Evolutionary conservation across 176 grass and related monocot species (phyloP).

Genomic region (Eleusine indica): DNA sequence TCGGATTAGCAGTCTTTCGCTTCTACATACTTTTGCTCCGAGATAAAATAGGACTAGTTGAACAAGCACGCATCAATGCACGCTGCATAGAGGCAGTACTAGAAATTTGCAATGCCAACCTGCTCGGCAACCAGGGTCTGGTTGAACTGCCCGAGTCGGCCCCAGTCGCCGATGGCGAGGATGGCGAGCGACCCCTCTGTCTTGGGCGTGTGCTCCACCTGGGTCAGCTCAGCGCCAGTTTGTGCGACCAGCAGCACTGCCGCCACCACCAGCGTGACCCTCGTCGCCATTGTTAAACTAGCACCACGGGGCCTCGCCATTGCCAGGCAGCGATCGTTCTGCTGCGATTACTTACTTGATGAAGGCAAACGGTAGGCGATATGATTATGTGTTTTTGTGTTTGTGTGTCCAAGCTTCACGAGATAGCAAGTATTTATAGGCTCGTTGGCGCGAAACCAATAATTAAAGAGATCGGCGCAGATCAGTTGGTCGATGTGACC

Average conservation of each 20-base stretch:
- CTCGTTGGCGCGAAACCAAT: not conserved
- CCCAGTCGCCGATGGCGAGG: conserved; percentile 76
- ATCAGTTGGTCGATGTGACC: not conserved
- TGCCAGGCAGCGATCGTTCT: not conserved
- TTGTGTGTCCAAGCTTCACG: not conserved
- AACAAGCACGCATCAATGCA: not conserved
- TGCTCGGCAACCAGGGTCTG: conserved; percentile 70
- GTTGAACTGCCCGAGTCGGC: conserved; percentile 65
- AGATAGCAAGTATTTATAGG: conserved; percentile 7
- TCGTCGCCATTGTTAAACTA: not conserved
- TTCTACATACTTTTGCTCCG: too few species aligned
- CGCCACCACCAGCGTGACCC: not conserved
- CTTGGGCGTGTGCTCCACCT: conserved; percentile 60
- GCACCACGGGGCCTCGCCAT: not conserved
- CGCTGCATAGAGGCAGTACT: not conserved
- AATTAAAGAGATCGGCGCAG: not conserved
- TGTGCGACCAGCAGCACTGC: not conserved
- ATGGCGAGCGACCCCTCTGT: conserved; percentile 53
- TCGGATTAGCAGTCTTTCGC: too few species aligned
- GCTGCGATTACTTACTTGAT: not conserved
- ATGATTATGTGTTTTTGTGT: not conserved
- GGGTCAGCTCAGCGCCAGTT: conserved; percentile 36
- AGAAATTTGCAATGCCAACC: conserved; percentile 17
- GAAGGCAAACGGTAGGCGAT: not conserved
- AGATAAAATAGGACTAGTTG: too few species aligned